These are phyloP conservation scores for Chaetomium fimeti DNA, from an alignment of 495 filamentous ascomycete species.

Conservation along the genomic window DNA sequence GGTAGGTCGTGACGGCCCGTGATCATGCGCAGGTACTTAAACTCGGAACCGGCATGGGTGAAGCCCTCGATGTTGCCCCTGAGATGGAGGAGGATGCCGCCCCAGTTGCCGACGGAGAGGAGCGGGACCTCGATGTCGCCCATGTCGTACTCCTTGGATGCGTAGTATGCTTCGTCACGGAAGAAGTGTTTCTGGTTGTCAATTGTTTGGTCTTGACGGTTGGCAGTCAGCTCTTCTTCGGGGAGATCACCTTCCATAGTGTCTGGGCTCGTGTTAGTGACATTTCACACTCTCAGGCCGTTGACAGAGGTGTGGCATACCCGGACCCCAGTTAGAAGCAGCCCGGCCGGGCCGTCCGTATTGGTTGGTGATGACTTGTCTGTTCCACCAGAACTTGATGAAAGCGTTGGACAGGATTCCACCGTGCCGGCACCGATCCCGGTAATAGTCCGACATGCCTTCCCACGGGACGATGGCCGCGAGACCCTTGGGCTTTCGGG, in stretches of 20 bases:
- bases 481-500: slow-evolving; percentile 58
- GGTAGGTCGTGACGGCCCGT: slow-evolving; percentile 68
- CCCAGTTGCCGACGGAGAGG: slow-evolving; percentile 65
- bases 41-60: slow-evolving; percentile 55
- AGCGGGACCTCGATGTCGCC: slow-evolving; percentile 63
- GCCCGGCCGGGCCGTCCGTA: slow-evolving; percentile 50
- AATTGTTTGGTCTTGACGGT: slow-evolving; percentile 58
- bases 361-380: slow-evolving; percentile 62
- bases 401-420: slow-evolving; percentile 64
- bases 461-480: slow-evolving; percentile 65
- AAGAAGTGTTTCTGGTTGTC: slow-evolving; percentile 57
- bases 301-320: background rate
- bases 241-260: slow-evolving; percentile 58
- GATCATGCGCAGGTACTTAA: slow-evolving; percentile 67
- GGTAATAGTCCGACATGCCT: slow-evolving; percentile 68
- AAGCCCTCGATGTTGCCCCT: slow-evolving; percentile 66
- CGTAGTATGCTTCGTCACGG: slow-evolving; percentile 61
- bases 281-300: too few species aligned
- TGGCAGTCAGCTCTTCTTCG: slow-evolving; percentile 50
- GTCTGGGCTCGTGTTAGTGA: slow-evolving; percentile 30
- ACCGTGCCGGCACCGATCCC: slow-evolving; percentile 62
- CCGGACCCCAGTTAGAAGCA: slow-evolving; percentile 39
- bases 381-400: slow-evolving; percentile 65
- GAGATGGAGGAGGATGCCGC: slow-evolving; percentile 61
- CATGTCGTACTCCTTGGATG: slow-evolving; percentile 58